phyloP scores from a whole-genome alignment of 2,329 filamentous ascomycete genomes.

The Hyphodiscus sp. region DNA sequence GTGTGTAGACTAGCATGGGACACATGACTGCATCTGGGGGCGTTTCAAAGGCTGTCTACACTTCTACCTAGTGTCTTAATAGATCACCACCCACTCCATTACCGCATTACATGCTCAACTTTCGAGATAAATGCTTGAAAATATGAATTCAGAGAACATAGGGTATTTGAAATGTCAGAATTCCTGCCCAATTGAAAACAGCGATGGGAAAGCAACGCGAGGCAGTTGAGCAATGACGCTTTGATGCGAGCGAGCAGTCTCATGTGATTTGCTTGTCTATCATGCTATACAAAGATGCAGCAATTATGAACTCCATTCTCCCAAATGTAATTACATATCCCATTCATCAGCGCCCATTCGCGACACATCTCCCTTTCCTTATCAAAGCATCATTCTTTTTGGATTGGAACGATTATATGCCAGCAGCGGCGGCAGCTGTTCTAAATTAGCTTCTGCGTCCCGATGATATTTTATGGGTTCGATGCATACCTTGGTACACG shows the following conservation, averaged over 20 bases:
- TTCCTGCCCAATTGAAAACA: too few relatives aligned
- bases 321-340: not conserved
- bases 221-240: too few relatives aligned
- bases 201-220: too few relatives aligned
- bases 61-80: not conserved
- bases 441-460: not conserved
- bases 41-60: not conserved
- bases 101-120: too few relatives aligned
- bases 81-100: not conserved
- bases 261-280: not conserved
- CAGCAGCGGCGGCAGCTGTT: not conserved
- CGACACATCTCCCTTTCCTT: not conserved
- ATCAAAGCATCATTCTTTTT: not conserved
- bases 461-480: not conserved
- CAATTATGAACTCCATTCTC: not conserved
- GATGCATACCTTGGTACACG: conserved; percentile 11
- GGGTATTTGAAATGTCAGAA: too few relatives aligned
- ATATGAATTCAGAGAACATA: too few relatives aligned
- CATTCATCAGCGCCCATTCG: not conserved
- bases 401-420: not conserved
- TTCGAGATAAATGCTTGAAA: too few relatives aligned
- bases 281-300: not conserved
- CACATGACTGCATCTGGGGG: not conserved
- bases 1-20: not conserved
- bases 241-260: too few relatives aligned